Percentiles rank a stretch among this genome's conserved stretches.
Evolutionary conservation across 179 eudicot genomes (phyloP).

Genomic region (Actinidia arguta): DNA sequence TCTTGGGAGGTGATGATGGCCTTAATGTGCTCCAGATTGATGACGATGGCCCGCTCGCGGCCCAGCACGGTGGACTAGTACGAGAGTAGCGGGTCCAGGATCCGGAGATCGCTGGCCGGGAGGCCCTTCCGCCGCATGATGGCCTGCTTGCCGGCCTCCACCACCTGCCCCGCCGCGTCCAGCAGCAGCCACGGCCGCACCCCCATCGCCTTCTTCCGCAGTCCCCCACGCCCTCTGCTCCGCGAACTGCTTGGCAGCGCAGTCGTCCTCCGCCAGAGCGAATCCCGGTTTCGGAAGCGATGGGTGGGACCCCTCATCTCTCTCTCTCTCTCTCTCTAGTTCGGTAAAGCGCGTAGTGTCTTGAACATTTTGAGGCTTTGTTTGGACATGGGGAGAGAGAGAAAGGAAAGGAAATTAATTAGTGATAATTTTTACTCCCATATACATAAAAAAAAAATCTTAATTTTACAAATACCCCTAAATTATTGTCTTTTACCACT

Average conservation of each 20-base stretch:
- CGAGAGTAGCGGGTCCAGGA: constrained; percentile 88
- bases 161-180: constrained; percentile 76
- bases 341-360: no score
- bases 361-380: no score
- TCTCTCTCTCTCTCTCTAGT: no score
- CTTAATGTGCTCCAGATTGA: constrained; percentile 92
- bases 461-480: no score
- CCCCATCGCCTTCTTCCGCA: constrained; percentile 73
- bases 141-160: constrained; percentile 89
- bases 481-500: no score
- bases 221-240: constrained; percentile 27
- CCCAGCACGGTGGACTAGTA: constrained; percentile 94
- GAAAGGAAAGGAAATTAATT: no score
- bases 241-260: no score
- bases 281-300: no score
- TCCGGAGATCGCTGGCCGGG: constrained; percentile 91
- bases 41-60: constrained; percentile 90
- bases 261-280: constrained; percentile 34
- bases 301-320: no score
- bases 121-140: constrained; percentile 93
- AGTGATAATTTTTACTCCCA: no score
- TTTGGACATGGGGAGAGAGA: no score
- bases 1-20: constrained; percentile 95
- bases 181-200: constrained; percentile 82
- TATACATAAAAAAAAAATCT: no score